These are phyloP conservation scores for Cicer arietinum DNA, from an alignment of 306 rosid species.

Conservation along the genomic window DNA sequence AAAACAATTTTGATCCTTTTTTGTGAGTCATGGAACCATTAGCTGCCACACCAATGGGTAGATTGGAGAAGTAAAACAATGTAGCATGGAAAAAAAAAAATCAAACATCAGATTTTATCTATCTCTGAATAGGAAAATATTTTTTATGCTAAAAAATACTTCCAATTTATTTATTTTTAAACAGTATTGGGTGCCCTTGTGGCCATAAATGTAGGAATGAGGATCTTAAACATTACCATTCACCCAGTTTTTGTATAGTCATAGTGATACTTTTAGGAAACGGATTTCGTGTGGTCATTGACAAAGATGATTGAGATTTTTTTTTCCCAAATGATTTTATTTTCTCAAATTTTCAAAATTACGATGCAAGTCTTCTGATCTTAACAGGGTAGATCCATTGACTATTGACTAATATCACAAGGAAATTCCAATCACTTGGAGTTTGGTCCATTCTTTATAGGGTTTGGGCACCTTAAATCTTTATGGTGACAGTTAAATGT, in stretches of 20 bases:
- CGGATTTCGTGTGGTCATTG: not conserved
- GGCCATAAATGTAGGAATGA: slow-evolving; percentile 28
- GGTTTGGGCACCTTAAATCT: not conserved
- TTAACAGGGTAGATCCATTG: not conserved
- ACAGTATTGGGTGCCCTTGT: slow-evolving; percentile 21
- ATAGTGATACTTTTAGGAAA: not conserved
- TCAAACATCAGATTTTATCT: slow-evolving; percentile 30
- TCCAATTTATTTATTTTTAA: slow-evolving; percentile 13
- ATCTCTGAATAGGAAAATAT: slow-evolving; percentile 27
- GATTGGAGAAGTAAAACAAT: slow-evolving; percentile 42
- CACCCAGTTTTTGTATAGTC: slow-evolving; percentile 7
- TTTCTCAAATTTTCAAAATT: not conserved
- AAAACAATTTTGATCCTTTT: slow-evolving; percentile 52
- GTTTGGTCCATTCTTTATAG: not conserved
- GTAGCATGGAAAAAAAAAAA: slow-evolving; percentile 2
- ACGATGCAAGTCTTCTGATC: not conserved
- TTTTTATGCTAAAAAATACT: slow-evolving; percentile 30
- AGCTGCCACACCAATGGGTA: slow-evolving; percentile 44
- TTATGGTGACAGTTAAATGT: not conserved
- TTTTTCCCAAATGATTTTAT: too few relatives aligned
- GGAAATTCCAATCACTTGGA: not conserved
- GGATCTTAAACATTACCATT: slow-evolving; percentile 10
- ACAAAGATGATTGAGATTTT: not conserved
- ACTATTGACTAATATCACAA: not conserved
- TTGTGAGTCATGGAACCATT: slow-evolving; percentile 42